A percentile compares a stretch with the other conserved stretches of the same genome.
Conservation (phyloP, 257 asterid genomes). For the Cordia subcordata region DNA sequence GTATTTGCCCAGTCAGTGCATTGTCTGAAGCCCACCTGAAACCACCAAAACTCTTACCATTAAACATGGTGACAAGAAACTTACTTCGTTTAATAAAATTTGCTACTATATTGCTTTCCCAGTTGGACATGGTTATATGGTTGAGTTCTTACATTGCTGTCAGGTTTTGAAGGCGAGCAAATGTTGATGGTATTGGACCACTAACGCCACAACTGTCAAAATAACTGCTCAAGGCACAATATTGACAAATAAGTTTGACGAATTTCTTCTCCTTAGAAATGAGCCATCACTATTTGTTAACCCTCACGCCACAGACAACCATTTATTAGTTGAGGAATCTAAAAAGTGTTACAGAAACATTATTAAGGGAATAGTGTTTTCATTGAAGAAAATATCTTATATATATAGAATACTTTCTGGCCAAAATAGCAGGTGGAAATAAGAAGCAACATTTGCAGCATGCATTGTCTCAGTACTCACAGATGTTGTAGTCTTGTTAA, state of each 20-base stretch:
- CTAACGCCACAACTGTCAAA: slow-evolving; percentile 54
- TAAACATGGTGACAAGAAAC: slow-evolving; percentile 2
- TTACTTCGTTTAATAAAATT: not conserved
- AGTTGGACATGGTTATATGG: not conserved
- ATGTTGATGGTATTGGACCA: slow-evolving; percentile 50
- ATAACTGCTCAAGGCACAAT: slow-evolving; percentile 29
- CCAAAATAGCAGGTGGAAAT: no score
- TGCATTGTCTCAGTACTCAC: slow-evolving; percentile 28
- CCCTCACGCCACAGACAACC: no score
- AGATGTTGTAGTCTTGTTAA: slow-evolving; percentile 41
- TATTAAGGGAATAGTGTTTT: not conserved
- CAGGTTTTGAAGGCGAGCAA: slow-evolving; percentile 39
- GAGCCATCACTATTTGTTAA: no score
- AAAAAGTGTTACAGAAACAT: no score
- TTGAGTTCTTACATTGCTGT: slow-evolving; percentile 34
- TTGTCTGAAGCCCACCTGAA: slow-evolving; percentile 66
- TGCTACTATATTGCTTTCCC: not conserved
- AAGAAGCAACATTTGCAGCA: no score
- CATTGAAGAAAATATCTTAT: not conserved
- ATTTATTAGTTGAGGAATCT: no score
- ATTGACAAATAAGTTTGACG: not conserved
- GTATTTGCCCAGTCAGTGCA: slow-evolving; percentile 62
- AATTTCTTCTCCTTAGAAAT: not conserved
- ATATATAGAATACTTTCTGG: no score
- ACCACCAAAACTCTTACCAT: slow-evolving; percentile 14